Evolutionary conservation across 1,284 basidiomycete species (phyloP).

Genomic region (Afroboletus lepidellus): DNA sequence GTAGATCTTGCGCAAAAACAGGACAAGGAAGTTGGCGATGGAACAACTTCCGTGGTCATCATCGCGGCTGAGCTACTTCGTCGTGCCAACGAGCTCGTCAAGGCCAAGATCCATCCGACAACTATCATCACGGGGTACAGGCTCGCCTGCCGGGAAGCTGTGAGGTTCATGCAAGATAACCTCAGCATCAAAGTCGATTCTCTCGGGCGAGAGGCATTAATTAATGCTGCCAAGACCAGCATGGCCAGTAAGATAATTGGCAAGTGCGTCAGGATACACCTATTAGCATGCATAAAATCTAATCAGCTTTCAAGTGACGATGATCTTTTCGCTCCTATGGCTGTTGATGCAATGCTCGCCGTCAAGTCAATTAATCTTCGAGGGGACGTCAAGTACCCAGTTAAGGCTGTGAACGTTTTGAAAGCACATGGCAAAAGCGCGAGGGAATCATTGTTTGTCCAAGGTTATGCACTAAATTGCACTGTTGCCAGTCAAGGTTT

Average conservation of each 20-base stretch:
- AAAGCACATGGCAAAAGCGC: slow-evolving; percentile 98
- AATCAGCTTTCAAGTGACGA: slow-evolving; percentile 72
- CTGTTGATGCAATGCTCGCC: slow-evolving; percentile 98
- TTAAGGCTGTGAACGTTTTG: slow-evolving; percentile 99
- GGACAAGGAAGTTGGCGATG: slow-evolving; percentile 99
- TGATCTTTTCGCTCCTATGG: slow-evolving; percentile 97
- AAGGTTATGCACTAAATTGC: slow-evolving; percentile 98
- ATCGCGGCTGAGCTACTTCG: slow-evolving; percentile 94
- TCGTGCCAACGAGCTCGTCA: slow-evolving; percentile 96
- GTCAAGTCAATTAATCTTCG: slow-evolving; percentile 94
- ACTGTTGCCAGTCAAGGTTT: slow-evolving; percentile 97
- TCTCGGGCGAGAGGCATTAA: slow-evolving; percentile 86
- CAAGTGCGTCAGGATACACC: slow-evolving; percentile 52
- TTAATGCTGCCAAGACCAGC: slow-evolving; percentile 98
- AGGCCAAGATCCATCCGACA: slow-evolving; percentile 98
- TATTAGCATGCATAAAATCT: slow-evolving; percentile 2
- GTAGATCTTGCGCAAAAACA: slow-evolving; percentile 99
- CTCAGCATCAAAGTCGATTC: slow-evolving; percentile 93
- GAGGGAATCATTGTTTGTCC: slow-evolving; percentile 92
- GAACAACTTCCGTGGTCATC: slow-evolving; percentile 98
- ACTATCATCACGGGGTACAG: slow-evolving; percentile 99
- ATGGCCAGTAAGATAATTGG: slow-evolving; percentile 99
- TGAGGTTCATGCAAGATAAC: slow-evolving; percentile 98
- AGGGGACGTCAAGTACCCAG: slow-evolving; percentile 98
- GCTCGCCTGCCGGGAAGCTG: slow-evolving; percentile 95